These are phyloP conservation scores for Alternaria brassicicola DNA, from an alignment of 2,329 filamentous ascomycete genomes.

Conservation along the genomic window DNA sequence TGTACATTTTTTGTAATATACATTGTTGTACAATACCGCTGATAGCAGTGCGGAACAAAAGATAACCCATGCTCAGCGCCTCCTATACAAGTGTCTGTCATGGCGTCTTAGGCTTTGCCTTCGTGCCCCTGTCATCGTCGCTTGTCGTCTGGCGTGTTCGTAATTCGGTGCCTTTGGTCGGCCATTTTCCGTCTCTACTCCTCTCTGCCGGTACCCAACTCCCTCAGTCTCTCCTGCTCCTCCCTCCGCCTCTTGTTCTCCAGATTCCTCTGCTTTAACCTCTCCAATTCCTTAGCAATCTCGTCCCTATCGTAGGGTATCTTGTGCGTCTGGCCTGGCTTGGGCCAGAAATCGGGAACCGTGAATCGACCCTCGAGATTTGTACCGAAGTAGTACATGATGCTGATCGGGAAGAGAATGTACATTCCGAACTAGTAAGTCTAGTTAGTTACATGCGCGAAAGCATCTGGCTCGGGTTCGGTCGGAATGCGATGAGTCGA, in stretches of 20 bases:
- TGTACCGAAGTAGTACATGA: constrained; percentile 99
- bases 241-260: constrained; percentile 57
- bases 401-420: constrained; percentile 96
- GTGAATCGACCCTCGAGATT: constrained; percentile 88
- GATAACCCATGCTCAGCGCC: constrained; percentile 28
- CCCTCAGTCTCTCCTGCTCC: constrained; percentile 45
- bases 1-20: background rate
- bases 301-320: constrained; percentile 80
- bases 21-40: constrained; percentile 30
- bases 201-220: constrained; percentile 22
- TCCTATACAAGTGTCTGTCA: constrained; percentile 12
- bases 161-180: background rate
- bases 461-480: background rate
- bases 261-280: constrained; percentile 63
- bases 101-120: background rate
- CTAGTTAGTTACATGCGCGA: background rate
- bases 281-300: constrained; percentile 79
- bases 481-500: background rate
- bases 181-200: constrained; percentile 10
- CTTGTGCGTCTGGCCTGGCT: constrained; percentile 74
- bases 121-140: background rate
- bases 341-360: constrained; percentile 93
- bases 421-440: constrained; percentile 89
- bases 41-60: constrained; percentile 36
- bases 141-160: background rate